phyloP scores from a whole-genome alignment of 2,329 filamentous ascomycete species.

The Alternaria metachromatica region DNA sequence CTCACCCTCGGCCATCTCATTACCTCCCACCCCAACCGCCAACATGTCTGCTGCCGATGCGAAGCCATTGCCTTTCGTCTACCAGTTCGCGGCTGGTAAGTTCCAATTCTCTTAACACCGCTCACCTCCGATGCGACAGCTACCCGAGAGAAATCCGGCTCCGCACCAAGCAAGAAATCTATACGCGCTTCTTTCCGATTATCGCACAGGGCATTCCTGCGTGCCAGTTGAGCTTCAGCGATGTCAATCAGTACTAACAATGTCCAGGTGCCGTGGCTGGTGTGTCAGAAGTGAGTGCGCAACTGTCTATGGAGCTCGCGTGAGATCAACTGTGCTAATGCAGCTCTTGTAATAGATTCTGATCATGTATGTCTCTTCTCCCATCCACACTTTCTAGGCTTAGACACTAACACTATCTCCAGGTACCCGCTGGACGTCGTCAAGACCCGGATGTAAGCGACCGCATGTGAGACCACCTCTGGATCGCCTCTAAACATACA shows the following conservation, averaged over 20 bases:
- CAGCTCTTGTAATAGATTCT: constrained; percentile 68
- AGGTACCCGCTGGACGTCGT: constrained; percentile 99
- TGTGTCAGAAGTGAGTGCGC: constrained; percentile 84
- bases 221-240: not conserved
- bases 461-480: constrained; percentile 3
- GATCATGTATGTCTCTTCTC: constrained; percentile 68
- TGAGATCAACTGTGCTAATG: constrained; percentile 34
- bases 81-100: constrained; percentile 92
- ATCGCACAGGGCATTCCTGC: not conserved
- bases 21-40: constrained; percentile 18
- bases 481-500: constrained; percentile 32
- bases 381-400: not conserved
- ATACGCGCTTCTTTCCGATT: not conserved
- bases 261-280: constrained; percentile 84
- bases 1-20: constrained; percentile 8
- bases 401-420: constrained; percentile 18
- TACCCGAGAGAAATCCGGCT: constrained; percentile 5
- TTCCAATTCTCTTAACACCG: constrained; percentile 39
- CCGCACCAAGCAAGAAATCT: constrained; percentile 3
- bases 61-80: constrained; percentile 86
- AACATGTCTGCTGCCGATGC: constrained; percentile 57
- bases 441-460: constrained; percentile 89
- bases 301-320: constrained; percentile 12
- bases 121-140: constrained; percentile 25
- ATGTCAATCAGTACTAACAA: constrained; percentile 38